Base-by-base conservation (phyloP, 2,329 filamentous ascomycete genomes). In the Pseudocercospora eumusae region DNA sequence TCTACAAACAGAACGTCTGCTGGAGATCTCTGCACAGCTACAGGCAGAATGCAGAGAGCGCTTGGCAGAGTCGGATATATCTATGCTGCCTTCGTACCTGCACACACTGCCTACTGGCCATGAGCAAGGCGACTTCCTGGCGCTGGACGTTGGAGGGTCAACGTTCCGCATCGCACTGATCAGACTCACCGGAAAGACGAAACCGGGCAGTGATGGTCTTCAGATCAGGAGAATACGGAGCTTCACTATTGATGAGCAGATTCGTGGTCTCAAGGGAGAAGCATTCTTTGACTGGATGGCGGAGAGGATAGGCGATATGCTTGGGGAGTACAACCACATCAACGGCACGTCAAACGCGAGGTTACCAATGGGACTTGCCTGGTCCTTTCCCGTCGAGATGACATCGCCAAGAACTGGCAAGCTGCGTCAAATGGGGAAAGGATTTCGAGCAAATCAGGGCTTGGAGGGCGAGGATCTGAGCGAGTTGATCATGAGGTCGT, bases 221-320 rank as follows among this genome's bases (percentile, higher is more conserved):
- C 78, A 79, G 62, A 85, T 87, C 59, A 75, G 83, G 57, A 78
- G 78, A 61, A 84, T 85, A 74, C 78, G 80, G 40, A 82, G 79
- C 49, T 84, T 81, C 67, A 76, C 76, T 54, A 88, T 88, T 65
- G 83, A 86, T 69, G 81, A 84, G 63, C 70, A 75, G 13, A 81
- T 87, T 54, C 83, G 84, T 56, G 74, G 79, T 50, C 74, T 88
- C 62, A 77, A 80, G 60, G 86, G 85, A 1, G 79, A 78, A 23
- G 76, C 78, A 0, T 88, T 88, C 72, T 88, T 88, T 70, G 84
- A 87, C 70, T 88, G 86, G 86, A 87, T 88, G 82, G 86, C 85
- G 5, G 78, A 78, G 53, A 81, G 82, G 63, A 86, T 88, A 60
- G 79, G 81, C 47, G 78, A 81, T 8, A 83, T 84, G 73, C 75